Percentiles rank a stretch among this genome's conserved stretches.
Conservation (phyloP, 2,329 filamentous ascomycete genomes). For the Diplocarpon mali region DNA sequence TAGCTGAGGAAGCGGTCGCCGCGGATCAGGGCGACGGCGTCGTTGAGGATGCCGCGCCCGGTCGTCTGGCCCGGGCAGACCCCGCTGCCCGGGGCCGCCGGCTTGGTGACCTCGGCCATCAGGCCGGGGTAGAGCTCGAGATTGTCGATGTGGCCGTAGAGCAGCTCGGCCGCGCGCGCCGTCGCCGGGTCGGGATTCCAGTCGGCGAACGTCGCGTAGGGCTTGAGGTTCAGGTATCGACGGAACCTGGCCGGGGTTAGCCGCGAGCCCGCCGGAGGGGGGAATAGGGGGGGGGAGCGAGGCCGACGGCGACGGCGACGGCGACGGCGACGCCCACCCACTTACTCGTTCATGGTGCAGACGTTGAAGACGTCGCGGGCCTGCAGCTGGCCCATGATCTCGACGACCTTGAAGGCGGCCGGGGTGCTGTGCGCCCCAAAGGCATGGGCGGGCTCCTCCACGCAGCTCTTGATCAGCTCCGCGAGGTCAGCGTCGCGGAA, state of each 20-base stretch:
- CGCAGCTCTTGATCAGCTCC: slow-evolving; percentile 34
- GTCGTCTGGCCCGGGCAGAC: slow-evolving; percentile 35
- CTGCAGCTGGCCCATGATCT: slow-evolving; percentile 37
- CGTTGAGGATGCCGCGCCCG: slow-evolving; percentile 35
- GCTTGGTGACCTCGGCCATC: slow-evolving; percentile 44
- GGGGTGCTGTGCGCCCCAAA: slow-evolving; percentile 41
- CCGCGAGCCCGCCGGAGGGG: no score
- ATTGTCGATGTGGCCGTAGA: slow-evolving; percentile 40
- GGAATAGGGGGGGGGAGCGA: no score
- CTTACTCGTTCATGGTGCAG: slow-evolving; percentile 41
- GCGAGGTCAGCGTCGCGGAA: slow-evolving; percentile 35
- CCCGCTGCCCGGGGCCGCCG: slow-evolving; percentile 36
- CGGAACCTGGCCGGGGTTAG: slow-evolving; percentile 32
- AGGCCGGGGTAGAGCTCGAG: slow-evolving; percentile 49
- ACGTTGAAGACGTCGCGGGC: slow-evolving; percentile 36
- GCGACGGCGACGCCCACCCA: no score
- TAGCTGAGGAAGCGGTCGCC: slow-evolving; percentile 36
- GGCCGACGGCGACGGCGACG: no score
- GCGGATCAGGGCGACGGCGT: slow-evolving; percentile 36
- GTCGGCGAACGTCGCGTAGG: slow-evolving; percentile 38
- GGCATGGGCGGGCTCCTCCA: slow-evolving; percentile 38
- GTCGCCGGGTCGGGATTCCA: slow-evolving; percentile 40
- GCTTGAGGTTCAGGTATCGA: slow-evolving; percentile 39
- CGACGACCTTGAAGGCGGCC: slow-evolving; percentile 34
- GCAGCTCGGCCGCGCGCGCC: slow-evolving; percentile 31